Percentiles rank a stretch among this genome's conserved stretches.
Conservation (phyloP, 495 filamentous ascomycete species). For the Staphylotrichum tortipilum region DNA sequence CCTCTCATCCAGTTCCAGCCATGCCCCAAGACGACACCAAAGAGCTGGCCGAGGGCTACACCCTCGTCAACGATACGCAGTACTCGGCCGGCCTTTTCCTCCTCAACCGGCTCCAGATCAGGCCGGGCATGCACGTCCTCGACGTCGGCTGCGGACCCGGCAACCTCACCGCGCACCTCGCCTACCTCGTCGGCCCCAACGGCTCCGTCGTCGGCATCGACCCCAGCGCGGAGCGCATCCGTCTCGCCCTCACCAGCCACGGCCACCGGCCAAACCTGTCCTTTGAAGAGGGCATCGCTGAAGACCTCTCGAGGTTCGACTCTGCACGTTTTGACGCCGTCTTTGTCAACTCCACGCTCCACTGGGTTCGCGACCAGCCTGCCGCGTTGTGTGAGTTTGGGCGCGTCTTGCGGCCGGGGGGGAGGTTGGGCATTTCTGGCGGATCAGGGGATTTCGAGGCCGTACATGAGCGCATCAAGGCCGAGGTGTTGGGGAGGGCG, state of each 20-base stretch:
- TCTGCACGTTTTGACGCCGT: background rate
- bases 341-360: background rate
- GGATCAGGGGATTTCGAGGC: background rate
- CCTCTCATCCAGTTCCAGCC: too few species aligned
- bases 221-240: background rate
- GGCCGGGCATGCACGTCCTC: background rate
- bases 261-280: background rate
- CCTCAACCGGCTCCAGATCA: background rate
- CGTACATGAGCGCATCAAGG: background rate
- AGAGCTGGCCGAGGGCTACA: background rate
- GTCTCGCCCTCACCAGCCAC: background rate
- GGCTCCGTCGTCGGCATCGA: background rate
- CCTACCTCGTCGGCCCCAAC: background rate
- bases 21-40: background rate
- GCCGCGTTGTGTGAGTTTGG: background rate
- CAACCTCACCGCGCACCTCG: background rate
- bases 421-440: background rate
- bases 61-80: background rate
- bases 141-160: background rate
- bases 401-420: background rate
- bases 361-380: background rate
- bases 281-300: background rate
- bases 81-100: background rate
- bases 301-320: background rate
- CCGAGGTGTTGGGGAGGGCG: background rate